Evolutionary conservation across 2,329 filamentous ascomycete genomes (phyloP).

Genomic region (Aspergillus jensenii): DNA sequence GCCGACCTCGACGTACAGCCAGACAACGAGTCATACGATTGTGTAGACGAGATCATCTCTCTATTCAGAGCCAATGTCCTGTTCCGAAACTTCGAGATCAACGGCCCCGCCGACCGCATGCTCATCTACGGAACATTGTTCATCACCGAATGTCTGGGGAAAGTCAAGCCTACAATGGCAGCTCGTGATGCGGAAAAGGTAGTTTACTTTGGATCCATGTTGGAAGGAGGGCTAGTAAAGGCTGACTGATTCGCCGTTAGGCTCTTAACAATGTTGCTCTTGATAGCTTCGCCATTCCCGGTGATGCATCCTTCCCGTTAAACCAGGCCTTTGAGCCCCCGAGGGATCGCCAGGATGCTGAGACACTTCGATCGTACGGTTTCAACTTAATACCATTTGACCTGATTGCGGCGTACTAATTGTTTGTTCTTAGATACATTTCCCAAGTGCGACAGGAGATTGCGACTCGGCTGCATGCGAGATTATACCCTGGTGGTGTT

Average conservation of each 20-base stretch:
- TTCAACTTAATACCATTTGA: not conserved
- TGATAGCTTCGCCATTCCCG: conserved; percentile 92
- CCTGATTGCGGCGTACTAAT: not conserved
- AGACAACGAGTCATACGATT: conserved; percentile 91
- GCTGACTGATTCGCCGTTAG: conserved; percentile 53
- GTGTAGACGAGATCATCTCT: conserved; percentile 86
- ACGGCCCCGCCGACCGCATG: conserved; percentile 89
- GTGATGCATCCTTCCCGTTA: conserved; percentile 86
- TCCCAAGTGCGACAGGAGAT: conserved; percentile 92
- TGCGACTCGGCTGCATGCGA: conserved; percentile 74
- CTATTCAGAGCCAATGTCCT: conserved; percentile 98
- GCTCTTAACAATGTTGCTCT: conserved; percentile 88
- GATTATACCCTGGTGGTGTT: conserved; percentile 77
- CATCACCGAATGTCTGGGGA: conserved; percentile 83
- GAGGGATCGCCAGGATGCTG: conserved; percentile 81
- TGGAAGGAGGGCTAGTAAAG: not conserved
- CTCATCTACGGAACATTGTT: conserved; percentile 97
- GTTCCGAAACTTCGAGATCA: conserved; percentile 99
- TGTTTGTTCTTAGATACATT: conserved; percentile 50
- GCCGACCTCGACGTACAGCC: conserved; percentile 63
- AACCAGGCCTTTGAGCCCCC: conserved; percentile 97
- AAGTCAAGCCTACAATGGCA: conserved; percentile 74
- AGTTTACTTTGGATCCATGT: not conserved
- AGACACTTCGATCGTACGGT: conserved; percentile 78
- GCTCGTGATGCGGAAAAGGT: conserved; percentile 68